phyloP scores from a whole-genome alignment of 768 basidiomycete species.

The Hygrophorus pudorinus region DNA sequence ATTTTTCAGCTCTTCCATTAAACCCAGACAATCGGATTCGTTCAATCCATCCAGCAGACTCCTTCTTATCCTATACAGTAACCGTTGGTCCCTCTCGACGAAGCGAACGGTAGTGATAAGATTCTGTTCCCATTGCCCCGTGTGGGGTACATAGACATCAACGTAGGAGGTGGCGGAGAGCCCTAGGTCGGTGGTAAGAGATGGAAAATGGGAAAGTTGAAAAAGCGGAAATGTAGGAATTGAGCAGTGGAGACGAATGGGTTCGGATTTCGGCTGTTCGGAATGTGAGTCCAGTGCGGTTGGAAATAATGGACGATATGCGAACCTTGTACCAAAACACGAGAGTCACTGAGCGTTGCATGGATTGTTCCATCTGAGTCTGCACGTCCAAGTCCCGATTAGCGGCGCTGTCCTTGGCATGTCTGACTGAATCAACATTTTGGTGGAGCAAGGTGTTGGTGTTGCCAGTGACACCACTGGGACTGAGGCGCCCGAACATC shows the following conservation, averaged over 20 bases:
- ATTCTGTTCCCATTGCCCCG: constrained; percentile 62
- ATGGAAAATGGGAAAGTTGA: constrained; percentile 41
- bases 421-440: no score
- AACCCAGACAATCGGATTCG: constrained; percentile 47
- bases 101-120: constrained; percentile 46
- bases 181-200: constrained; percentile 45
- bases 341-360: constrained; percentile 12
- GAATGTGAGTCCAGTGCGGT: background rate
- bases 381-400: constrained; percentile 2
- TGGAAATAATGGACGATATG: background rate
- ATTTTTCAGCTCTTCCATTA: constrained; percentile 45
- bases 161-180: constrained; percentile 43
- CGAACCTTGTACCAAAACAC: constrained; percentile 10
- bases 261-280: constrained; percentile 38
- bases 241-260: constrained; percentile 46
- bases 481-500: no score
- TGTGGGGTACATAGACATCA: constrained; percentile 45
- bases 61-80: constrained; percentile 52
- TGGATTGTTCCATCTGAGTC: constrained; percentile 7
- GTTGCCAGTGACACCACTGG: no score
- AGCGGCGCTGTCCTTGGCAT: no score
- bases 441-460: no score
- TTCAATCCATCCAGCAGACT: constrained; percentile 46
- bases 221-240: constrained; percentile 59
- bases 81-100: constrained; percentile 48